Conservation (phyloP, 192 early-diverging fungal species). For the Pilaira anomala region DNA sequence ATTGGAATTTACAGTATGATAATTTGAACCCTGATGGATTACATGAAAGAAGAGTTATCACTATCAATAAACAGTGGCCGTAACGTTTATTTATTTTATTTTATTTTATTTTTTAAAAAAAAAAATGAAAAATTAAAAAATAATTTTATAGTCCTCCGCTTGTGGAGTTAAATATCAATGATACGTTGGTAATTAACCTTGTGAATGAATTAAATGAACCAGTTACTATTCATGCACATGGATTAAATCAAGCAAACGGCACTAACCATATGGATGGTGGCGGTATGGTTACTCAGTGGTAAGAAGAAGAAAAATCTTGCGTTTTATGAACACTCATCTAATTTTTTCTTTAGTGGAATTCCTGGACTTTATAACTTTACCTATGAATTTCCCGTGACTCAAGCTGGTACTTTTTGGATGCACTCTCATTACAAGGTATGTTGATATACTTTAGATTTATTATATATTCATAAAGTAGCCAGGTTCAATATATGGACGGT, state of each 20-base stretch:
- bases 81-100: slow-evolving; percentile 31
- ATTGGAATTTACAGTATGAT: slow-evolving; percentile 68
- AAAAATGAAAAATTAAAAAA: too few relatives aligned
- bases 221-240: slow-evolving; percentile 74
- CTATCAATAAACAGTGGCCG: slow-evolving; percentile 65
- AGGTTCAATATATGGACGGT: slow-evolving; percentile 78
- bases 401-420: slow-evolving; percentile 86
- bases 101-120: not conserved
- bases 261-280: slow-evolving; percentile 73
- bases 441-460: too few relatives aligned
- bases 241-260: slow-evolving; percentile 68
- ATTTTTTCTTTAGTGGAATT: slow-evolving; percentile 45
- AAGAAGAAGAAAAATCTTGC: not conserved
- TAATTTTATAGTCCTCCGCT: slow-evolving; percentile 42
- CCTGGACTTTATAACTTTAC: slow-evolving; percentile 63
- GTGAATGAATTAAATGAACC: slow-evolving; percentile 58
- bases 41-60: slow-evolving; percentile 55
- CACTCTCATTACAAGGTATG: slow-evolving; percentile 64
- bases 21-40: slow-evolving; percentile 64
- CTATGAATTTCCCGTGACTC: slow-evolving; percentile 62
- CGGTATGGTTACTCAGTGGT: slow-evolving; percentile 67
- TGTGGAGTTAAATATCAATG: slow-evolving; percentile 41
- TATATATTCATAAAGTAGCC: not conserved
- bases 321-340: too few relatives aligned
- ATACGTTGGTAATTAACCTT: slow-evolving; percentile 39